Base-by-base conservation (phyloP, 176 grass and related monocot species). In the Hyparrhenia diplandra region DNA sequence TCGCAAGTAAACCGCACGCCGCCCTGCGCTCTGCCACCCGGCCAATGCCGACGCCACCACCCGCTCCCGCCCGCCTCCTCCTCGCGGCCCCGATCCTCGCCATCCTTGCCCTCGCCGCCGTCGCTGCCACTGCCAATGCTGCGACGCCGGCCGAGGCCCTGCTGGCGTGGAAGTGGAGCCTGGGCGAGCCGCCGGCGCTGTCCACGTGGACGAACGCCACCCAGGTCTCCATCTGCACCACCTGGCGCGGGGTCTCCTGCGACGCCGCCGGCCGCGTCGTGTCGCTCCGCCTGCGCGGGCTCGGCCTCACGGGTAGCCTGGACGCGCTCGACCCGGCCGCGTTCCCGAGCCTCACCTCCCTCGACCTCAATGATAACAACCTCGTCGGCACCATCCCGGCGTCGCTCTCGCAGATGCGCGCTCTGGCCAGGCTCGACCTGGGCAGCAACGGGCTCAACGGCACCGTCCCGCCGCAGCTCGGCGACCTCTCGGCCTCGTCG, bases 281-380 rank as follows among this genome's bases (percentile, higher is more conserved):
- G 13, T 18, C 62, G 28, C 74, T 97, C 6, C 41, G n/a, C 0
- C 80, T 97, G 29, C 78, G 74, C 1, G 23, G 30, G 10, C 32
- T 78, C 2, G 55, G 45, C 8, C 78, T 97, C 78, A 4, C 13
- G 8, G 91, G 91, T 42, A 8, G 51, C 18, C 78, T 97, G 39
- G 58, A 73, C 27, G 57, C 39, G 14, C 55, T 97, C 36, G 58
- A 91, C 74, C 29, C 64, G 43, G 43, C 78, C 10, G 83, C 88
- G 36, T 10, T 97, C 59, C 84, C 78, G 46, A 12, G 13, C 11
- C 81, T 97, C 35, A 13, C 78, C 17, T 4, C 2, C 3, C 82
- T 97, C 71, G 65, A 97, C 83, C 91, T 97, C 88, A 91, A 82
- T 60, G 40, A 36, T 20, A 97, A 97, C 82, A 71, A 51, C 68